Conservation (phyloP, 768 basidiomycete genomes). For the Gelatoporia subvermispora region DNA sequence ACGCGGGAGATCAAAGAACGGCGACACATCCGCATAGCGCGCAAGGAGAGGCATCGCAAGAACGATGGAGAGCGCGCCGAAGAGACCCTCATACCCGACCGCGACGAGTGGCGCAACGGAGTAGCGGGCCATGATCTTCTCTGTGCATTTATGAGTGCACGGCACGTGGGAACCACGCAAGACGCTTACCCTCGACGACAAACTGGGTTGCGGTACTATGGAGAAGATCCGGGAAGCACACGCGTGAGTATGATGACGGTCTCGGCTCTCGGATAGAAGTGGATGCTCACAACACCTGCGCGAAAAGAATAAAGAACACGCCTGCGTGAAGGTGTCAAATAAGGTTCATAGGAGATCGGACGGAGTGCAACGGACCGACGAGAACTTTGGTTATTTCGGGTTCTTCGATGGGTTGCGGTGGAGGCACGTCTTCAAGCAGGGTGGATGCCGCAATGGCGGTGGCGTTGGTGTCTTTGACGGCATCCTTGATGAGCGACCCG, state of each 20-base stretch:
- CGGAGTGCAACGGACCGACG: conserved; percentile 47
- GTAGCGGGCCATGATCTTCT: conserved; percentile 90
- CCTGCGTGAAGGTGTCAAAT: conserved; percentile 38
- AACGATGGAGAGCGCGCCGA: conserved; percentile 78
- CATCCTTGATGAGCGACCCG: conserved; percentile 81
- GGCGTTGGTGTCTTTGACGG: conserved; percentile 40
- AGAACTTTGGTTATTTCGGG: conserved; percentile 68
- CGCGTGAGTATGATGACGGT: background rate
- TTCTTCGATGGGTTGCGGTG: conserved; percentile 45
- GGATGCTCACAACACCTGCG: conserved; percentile 83
- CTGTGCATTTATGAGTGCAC: conserved; percentile 25
- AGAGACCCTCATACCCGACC: conserved; percentile 92
- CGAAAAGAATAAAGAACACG: conserved; percentile 87
- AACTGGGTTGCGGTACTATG: conserved; percentile 85
- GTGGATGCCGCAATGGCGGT: conserved; percentile 27
- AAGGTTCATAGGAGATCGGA: background rate
- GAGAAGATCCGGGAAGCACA: conserved; percentile 2
- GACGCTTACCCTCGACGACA: conserved; percentile 63
- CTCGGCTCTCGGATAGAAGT: conserved; percentile 8
- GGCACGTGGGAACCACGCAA: background rate
- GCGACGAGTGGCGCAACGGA: conserved; percentile 85
- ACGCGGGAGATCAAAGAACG: conserved; percentile 79
- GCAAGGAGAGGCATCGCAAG: conserved; percentile 78
- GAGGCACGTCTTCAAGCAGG: conserved; percentile 26
- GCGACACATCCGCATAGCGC: conserved; percentile 54